Evolutionary conservation across 805 yeast genomes (phyloP).

Genomic region (Saccharomycopsis sp.): DNA sequence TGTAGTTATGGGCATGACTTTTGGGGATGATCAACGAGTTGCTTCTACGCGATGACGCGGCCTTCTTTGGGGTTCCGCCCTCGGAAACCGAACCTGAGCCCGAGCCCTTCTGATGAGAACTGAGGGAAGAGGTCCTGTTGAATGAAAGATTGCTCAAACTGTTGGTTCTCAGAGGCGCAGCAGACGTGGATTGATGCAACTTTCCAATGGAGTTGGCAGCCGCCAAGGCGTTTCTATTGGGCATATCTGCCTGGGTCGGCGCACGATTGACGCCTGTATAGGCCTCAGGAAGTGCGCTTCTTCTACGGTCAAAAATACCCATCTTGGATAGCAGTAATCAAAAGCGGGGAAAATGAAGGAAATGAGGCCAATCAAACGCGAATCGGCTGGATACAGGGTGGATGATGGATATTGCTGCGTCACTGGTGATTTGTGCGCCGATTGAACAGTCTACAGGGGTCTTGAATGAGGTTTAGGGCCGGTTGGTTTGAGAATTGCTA

Average conservation of each 20-base stretch:
- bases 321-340: background rate
- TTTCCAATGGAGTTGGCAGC: constrained; percentile 21
- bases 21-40: background rate
- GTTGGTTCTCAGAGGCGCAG: background rate
- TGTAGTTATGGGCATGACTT: background rate
- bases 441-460: too few relatives aligned
- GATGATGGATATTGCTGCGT: too few relatives aligned
- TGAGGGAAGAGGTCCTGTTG: background rate
- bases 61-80: background rate
- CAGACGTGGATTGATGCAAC: constrained; percentile 5
- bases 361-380: too few relatives aligned
- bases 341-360: background rate
- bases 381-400: too few relatives aligned
- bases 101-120: background rate
- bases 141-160: background rate
- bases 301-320: constrained; percentile 14
- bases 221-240: constrained; percentile 19
- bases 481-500: background rate
- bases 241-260: constrained; percentile 19
- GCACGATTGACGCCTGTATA: constrained; percentile 20
- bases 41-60: background rate
- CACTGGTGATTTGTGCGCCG: background rate
- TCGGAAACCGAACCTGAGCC: background rate
- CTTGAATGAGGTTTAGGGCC: too few relatives aligned
- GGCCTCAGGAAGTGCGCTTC: constrained; percentile 18